Percentiles rank a stretch among this genome's conserved stretches.
These are phyloP conservation scores for Persicaria tinctoria DNA, from an alignment of 148 eudicot genomes.

Conservation along the genomic window DNA sequence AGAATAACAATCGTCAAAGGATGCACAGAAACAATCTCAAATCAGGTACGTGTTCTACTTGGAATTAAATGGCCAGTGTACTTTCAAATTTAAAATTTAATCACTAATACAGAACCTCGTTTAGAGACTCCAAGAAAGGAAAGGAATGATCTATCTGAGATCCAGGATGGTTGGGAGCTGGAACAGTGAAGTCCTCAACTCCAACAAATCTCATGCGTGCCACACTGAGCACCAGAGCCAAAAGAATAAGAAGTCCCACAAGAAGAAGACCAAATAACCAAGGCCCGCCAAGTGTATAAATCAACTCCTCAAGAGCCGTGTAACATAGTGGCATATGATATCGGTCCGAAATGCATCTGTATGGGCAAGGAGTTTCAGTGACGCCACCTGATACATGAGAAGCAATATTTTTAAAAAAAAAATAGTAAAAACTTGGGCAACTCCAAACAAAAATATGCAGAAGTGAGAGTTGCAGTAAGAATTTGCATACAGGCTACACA, in stretches of 20 bases:
- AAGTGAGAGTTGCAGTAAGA: neutral
- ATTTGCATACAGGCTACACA: neutral
- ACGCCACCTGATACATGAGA: conserved; percentile 60
- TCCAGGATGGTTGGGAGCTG: conserved; percentile 85
- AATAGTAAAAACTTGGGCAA: neutral
- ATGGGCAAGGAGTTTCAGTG: conserved; percentile 88
- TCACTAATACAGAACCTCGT: conserved; percentile 47
- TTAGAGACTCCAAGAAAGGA: conserved; percentile 95
- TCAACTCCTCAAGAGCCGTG: conserved; percentile 89
- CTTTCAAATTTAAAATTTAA: neutral
- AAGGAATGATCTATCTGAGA: conserved; percentile 96
- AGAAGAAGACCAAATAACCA: conserved; percentile 88
- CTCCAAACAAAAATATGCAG: neutral
- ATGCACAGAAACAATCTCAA: neutral
- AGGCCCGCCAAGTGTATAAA: conserved; percentile 95
- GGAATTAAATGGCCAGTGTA: neutral
- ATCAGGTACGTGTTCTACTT: neutral
- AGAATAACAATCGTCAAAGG: conserved; percentile 5
- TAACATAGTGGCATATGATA: conserved; percentile 92
- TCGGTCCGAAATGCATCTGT: conserved; percentile 75
- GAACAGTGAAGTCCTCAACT: conserved; percentile 72
- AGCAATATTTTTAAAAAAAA: neutral
- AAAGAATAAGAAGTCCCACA: conserved; percentile 66
- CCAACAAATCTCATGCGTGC: conserved; percentile 93
- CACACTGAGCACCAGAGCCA: conserved; percentile 90